Percentiles rank a stretch among this genome's conserved stretches.
Evolutionary conservation across 176 grass and related monocot genomes (phyloP).

Genomic region (Eleusine coracana): DNA sequence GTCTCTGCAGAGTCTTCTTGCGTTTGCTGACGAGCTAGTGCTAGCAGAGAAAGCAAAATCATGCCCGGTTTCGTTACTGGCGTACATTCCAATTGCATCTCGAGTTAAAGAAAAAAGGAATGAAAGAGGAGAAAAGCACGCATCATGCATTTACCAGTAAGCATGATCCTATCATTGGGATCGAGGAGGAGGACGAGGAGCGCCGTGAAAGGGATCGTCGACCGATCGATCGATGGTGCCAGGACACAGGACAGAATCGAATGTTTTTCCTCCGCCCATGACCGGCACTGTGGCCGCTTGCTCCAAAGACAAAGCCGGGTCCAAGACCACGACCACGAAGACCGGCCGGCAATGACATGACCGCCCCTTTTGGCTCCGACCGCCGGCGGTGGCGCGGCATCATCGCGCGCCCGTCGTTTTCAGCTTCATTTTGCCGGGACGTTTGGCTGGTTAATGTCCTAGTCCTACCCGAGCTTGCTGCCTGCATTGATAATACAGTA

Average conservation of each 20-base stretch:
- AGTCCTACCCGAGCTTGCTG: not conserved
- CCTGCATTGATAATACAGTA: not conserved
- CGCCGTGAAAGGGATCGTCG: conserved; percentile 28
- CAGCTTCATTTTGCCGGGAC: conserved; percentile 1
- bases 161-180: conserved; percentile 32
- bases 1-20: not conserved
- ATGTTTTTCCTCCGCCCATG: not conserved
- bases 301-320: conserved; percentile 1
- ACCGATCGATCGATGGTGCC: not conserved
- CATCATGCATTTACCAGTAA: not conserved
- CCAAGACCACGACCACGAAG: not conserved
- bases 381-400: conserved; percentile 18
- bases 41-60: not conserved
- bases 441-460: not conserved
- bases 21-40: not conserved
- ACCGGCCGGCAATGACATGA: conserved; percentile 2
- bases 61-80: not conserved
- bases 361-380: conserved; percentile 30
- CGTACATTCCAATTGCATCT: conserved; percentile 25
- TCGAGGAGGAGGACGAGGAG: not conserved
- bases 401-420: conserved; percentile 35
- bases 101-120: not conserved
- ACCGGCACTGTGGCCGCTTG: not conserved
- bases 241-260: conserved; percentile 2
- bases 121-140: not conserved